A percentile compares a stretch with the other conserved stretches of the same genome.
phyloP scores from a whole-genome alignment of 2,329 filamentous ascomycete genomes.

The Aureobasidium uvarum region DNA sequence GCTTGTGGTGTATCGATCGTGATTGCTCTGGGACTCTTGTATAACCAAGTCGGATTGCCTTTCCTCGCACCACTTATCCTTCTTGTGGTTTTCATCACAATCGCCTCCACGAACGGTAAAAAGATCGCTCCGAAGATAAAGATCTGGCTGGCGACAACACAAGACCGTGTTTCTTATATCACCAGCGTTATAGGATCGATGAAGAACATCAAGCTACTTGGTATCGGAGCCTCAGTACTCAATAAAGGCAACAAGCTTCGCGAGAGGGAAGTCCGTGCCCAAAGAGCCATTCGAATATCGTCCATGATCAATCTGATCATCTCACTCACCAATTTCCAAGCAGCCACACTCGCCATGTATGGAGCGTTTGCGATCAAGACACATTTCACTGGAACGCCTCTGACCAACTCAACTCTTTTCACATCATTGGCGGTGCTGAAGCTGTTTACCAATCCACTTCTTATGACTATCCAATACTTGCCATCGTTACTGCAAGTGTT shows the following conservation, averaged over 20 bases:
- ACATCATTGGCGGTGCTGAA: conserved; percentile 35
- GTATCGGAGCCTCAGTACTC: conserved; percentile 31
- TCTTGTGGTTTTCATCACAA: conserved; percentile 27
- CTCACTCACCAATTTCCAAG: conserved; percentile 33
- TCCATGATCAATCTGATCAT: conserved; percentile 29
- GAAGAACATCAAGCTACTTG: conserved; percentile 36
- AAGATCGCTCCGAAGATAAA: conserved; percentile 31
- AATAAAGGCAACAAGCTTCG: conserved; percentile 31
- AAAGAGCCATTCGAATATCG: conserved; percentile 29
- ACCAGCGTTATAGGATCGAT: conserved; percentile 31
- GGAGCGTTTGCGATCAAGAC: conserved; percentile 32
- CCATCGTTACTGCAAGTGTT: conserved; percentile 30
- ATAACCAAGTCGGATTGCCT: conserved; percentile 32
- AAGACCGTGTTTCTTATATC: conserved; percentile 33
- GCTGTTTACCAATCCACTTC: conserved; percentile 33
- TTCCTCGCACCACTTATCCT: conserved; percentile 35
- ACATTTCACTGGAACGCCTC: conserved; percentile 23
- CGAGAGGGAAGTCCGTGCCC: conserved; percentile 31
- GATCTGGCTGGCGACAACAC: conserved; percentile 32
- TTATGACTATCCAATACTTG: conserved; percentile 31
- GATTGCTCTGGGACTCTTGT: conserved; percentile 34
- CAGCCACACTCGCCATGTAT: conserved; percentile 32
- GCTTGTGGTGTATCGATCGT: conserved; percentile 30
- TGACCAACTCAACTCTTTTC: conserved; percentile 33
- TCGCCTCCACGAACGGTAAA: conserved; percentile 30